These are phyloP conservation scores for Aspergillus sp. DNA, from an alignment of 2,329 filamentous ascomycete species.

Conservation along the genomic window DNA sequence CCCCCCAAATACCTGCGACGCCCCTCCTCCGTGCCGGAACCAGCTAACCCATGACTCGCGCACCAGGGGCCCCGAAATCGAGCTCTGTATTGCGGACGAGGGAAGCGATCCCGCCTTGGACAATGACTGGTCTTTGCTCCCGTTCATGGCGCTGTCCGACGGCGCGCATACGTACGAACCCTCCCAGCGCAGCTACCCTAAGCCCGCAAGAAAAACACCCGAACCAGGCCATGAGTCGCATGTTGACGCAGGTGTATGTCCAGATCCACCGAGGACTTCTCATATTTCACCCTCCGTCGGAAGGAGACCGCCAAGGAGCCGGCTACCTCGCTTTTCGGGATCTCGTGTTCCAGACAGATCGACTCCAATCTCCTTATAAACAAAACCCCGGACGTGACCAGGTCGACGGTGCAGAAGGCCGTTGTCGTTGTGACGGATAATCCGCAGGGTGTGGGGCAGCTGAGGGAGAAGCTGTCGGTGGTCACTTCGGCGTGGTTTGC, in stretches of 20 bases:
- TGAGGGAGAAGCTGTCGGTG: constrained; percentile 79
- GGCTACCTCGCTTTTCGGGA: constrained; percentile 83
- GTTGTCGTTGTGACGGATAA: constrained; percentile 91
- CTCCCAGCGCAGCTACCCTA: constrained; percentile 1
- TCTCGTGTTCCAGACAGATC: constrained; percentile 88
- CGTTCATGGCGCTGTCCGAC: constrained; percentile 95
- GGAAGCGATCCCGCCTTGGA: constrained; percentile 68
- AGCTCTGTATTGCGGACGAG: constrained; percentile 78
- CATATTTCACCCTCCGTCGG: constrained; percentile 85
- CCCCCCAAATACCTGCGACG: no score
- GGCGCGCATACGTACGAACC: constrained; percentile 75
- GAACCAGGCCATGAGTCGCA: background rate
- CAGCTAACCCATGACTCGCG: constrained; percentile 2
- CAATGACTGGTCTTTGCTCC: constrained; percentile 83
- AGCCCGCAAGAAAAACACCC: constrained; percentile 1
- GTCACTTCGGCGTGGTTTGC: constrained; percentile 96
- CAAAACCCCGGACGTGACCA: constrained; percentile 80
- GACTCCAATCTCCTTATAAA: constrained; percentile 68
- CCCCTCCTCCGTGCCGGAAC: background rate
- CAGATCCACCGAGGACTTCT: constrained; percentile 89
- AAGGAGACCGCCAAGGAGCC: constrained; percentile 37
- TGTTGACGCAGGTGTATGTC: background rate
- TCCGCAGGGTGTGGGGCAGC: constrained; percentile 79
- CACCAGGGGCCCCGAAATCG: constrained; percentile 74
- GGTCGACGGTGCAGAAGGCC: constrained; percentile 94